A percentile compares a stretch with the other conserved stretches of the same genome.
Evolutionary conservation across 257 asterid genomes (phyloP).

Genomic region (Gentiana straminea): DNA sequence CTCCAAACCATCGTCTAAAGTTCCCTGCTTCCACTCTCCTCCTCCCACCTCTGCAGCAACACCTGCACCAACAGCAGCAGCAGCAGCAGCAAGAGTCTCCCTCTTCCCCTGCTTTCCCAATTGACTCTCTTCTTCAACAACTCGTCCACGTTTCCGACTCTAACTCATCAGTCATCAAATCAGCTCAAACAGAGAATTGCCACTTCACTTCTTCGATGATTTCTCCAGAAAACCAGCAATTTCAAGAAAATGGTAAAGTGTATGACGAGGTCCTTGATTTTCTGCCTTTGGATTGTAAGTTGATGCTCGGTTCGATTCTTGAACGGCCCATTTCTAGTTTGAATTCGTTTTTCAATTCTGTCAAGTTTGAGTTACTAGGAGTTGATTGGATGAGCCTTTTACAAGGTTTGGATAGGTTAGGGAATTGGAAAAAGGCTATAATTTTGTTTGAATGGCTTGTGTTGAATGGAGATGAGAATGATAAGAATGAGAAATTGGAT

Average conservation of each 20-base stretch:
- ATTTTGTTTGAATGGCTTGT: constrained; percentile 86
- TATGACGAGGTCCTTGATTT: constrained; percentile 44
- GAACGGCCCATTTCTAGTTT: constrained; percentile 40
- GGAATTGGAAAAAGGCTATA: constrained; percentile 55
- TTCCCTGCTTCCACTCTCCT: constrained; percentile 43
- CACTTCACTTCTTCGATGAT: constrained; percentile 19
- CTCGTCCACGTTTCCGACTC: constrained; percentile 54
- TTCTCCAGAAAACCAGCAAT: constrained; percentile 26
- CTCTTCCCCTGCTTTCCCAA: constrained; percentile 40
- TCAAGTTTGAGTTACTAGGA: constrained; percentile 45
- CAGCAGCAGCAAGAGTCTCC: constrained; percentile 28
- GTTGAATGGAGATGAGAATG: constrained; percentile 26
- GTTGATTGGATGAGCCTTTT: constrained; percentile 64
- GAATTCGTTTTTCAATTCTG: constrained; percentile 54
- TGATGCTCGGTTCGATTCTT: constrained; percentile 48
- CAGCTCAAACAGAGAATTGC: constrained; percentile 18
- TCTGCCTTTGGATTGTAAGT: constrained; percentile 69
- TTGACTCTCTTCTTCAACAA: constrained; percentile 77
- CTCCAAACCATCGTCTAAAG: constrained; percentile 34
- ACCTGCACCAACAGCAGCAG: constrained; percentile 33
- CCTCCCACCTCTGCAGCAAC: constrained; percentile 51
- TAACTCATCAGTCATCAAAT: constrained; percentile 15
- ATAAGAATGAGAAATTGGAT: constrained; percentile 42
- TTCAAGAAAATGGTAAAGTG: constrained; percentile 8
- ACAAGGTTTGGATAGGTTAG: constrained; percentile 66